Percentiles rank a stretch among this genome's conserved stretches.
Evolutionary conservation across 345 rosid genomes (phyloP).

Genomic region (Noccaea caerulescens): DNA sequence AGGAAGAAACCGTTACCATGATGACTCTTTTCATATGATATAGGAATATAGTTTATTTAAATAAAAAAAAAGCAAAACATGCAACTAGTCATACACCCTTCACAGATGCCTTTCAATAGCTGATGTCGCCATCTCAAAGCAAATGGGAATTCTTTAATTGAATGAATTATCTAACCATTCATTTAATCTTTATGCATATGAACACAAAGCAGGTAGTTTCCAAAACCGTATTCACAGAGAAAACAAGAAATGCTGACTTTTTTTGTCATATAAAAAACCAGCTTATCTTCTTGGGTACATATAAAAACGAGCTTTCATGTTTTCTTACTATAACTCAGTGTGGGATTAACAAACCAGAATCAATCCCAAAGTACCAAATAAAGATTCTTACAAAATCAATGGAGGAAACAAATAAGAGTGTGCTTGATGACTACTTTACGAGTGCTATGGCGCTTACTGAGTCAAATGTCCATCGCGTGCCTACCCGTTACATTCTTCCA

Average conservation of each 20-base stretch:
- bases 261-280: background rate
- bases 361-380: slow-evolving; percentile 16
- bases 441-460: slow-evolving; percentile 40
- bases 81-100: slow-evolving; percentile 39
- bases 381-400: slow-evolving; percentile 18
- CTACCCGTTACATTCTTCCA: slow-evolving; percentile 43
- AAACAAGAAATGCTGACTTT: slow-evolving; percentile 6
- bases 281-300: slow-evolving; percentile 31
- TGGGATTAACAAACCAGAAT: background rate
- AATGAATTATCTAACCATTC: slow-evolving; percentile 23
- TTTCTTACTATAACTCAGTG: slow-evolving; percentile 21
- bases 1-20: slow-evolving; percentile 9
- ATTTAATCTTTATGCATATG: slow-evolving; percentile 25
- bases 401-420: slow-evolving; percentile 33
- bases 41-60: background rate
- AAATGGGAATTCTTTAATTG: slow-evolving; percentile 18
- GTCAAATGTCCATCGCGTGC: slow-evolving; percentile 30
- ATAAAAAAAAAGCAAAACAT: slow-evolving; percentile 25
- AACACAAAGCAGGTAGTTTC: slow-evolving; percentile 33
- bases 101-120: slow-evolving; percentile 32
- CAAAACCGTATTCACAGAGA: slow-evolving; percentile 29
- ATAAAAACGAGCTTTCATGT: slow-evolving; percentile 18
- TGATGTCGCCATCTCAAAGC: slow-evolving; percentile 16
- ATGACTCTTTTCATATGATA: slow-evolving; percentile 20
- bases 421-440: slow-evolving; percentile 26